phyloP scores from a whole-genome alignment of 768 basidiomycete species.

The Xerocomus spinulosus region DNA sequence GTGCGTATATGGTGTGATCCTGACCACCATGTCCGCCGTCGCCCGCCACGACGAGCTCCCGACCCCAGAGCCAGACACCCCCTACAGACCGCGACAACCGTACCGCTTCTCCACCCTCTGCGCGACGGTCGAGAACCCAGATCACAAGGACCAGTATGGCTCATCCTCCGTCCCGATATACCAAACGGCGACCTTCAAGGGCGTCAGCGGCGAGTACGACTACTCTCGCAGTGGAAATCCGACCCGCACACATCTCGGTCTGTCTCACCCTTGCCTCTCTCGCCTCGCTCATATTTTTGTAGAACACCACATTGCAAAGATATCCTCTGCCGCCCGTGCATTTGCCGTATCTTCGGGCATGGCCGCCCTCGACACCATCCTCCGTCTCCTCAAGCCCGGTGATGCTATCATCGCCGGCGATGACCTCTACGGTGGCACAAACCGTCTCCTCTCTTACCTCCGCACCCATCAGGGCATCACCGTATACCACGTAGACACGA shows the following conservation, averaged over 20 bases:
- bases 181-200: constrained; percentile 98
- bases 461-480: constrained; percentile 81
- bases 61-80: constrained; percentile 80
- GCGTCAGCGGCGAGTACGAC: constrained; percentile 83
- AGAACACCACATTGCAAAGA: constrained; percentile 98
- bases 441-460: constrained; percentile 88
- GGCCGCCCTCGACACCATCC: constrained; percentile 94
- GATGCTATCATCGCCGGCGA: constrained; percentile 95
- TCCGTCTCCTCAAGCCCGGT: constrained; percentile 92
- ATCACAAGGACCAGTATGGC: constrained; percentile 93
- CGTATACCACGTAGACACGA: constrained; percentile 93
- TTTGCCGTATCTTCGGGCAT: constrained; percentile 95
- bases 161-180: constrained; percentile 96
- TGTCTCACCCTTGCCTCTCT: constrained; percentile 15
- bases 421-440: constrained; percentile 96
- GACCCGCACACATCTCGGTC: constrained; percentile 91
- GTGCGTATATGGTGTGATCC: constrained; percentile 21
- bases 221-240: constrained; percentile 96
- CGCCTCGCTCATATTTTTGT: constrained; percentile 5
- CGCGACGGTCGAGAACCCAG: constrained; percentile 87
- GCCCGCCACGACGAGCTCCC: constrained; percentile 50
- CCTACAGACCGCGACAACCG: constrained; percentile 59
- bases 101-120: constrained; percentile 90
- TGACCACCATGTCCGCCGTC: not conserved
- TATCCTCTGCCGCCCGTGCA: constrained; percentile 87